A percentile compares a stretch with the other conserved stretches of the same genome.
Evolutionary conservation across 192 early-diverging fungal species (phyloP).

Genomic region (Kickxella alabastrina): DNA sequence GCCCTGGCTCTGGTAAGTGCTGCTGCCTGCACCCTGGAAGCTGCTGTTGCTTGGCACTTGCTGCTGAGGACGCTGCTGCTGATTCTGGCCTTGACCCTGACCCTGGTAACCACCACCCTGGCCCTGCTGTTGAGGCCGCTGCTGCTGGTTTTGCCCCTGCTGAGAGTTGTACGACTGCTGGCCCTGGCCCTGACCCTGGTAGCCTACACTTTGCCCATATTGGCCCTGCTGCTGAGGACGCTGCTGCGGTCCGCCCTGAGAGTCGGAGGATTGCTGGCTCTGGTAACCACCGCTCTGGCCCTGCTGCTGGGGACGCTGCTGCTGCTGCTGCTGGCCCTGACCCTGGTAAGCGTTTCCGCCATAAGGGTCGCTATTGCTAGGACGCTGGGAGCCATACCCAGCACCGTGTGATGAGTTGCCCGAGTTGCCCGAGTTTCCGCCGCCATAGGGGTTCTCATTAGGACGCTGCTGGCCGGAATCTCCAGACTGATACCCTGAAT

Average conservation of each 20-base stretch:
- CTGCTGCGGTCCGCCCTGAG: constrained; percentile 3
- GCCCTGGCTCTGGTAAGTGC: not conserved
- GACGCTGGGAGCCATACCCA: too few species aligned
- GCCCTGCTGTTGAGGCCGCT: not conserved
- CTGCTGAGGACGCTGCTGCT: not conserved
- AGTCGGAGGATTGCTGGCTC: not conserved
- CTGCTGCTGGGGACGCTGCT: constrained; percentile 12
- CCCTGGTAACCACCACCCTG: not conserved
- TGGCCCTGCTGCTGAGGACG: constrained; percentile 1
- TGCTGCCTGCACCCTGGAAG: too few species aligned
- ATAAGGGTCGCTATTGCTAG: not conserved
- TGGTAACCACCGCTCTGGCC: constrained; percentile 3
- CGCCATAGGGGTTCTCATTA: not conserved
- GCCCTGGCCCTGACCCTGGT: not conserved
- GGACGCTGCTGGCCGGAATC: constrained; percentile 1
- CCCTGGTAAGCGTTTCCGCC: not conserved
- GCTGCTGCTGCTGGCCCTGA: constrained; percentile 4
- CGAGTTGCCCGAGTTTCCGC: not conserved
- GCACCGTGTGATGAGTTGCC: too few species aligned
- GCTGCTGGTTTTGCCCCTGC: not conserved
- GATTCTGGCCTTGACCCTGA: not conserved
- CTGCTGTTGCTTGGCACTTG: not conserved
- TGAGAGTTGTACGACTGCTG: too few species aligned
- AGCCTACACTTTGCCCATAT: not conserved
- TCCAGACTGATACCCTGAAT: constrained; percentile 2